Conservation (phyloP, 164 flowering plant species). For the Macadamia tetraphylla region DNA sequence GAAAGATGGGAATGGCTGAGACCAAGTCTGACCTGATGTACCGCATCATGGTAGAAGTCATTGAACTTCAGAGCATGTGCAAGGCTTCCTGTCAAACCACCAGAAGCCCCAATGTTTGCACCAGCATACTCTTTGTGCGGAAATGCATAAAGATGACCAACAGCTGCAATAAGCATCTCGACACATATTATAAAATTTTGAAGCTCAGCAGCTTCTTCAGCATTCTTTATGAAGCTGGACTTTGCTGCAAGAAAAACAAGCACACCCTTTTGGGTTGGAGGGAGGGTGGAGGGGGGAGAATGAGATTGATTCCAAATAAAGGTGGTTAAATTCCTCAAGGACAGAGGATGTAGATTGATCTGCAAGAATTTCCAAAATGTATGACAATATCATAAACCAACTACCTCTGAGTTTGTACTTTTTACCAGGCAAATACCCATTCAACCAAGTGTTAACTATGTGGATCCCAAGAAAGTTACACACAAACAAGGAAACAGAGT, state of each 20-base stretch:
- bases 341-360: too few relatives aligned
- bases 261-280: slow-evolving; percentile 53
- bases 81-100: slow-evolving; percentile 67
- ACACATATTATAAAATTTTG: slow-evolving; percentile 83
- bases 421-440: too few relatives aligned
- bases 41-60: slow-evolving; percentile 95
- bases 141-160: slow-evolving; percentile 87
- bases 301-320: not conserved
- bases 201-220: slow-evolving; percentile 82
- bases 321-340: too few relatives aligned
- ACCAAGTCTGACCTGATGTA: slow-evolving; percentile 66
- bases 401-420: too few relatives aligned
- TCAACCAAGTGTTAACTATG: too few relatives aligned
- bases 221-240: slow-evolving; percentile 62
- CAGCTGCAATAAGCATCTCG: slow-evolving; percentile 97
- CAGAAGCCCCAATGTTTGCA: slow-evolving; percentile 70
- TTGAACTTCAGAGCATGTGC: slow-evolving; percentile 85
- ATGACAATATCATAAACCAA: too few relatives aligned
- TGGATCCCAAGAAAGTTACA: too few relatives aligned
- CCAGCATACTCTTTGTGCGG: slow-evolving; percentile 97
- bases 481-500: too few relatives aligned
- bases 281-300: not conserved
- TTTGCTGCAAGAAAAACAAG: slow-evolving; percentile 95
- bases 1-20: not conserved
- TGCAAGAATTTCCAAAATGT: too few relatives aligned